Percentiles rank a stretch among this genome's conserved stretches.
phyloP scores from a whole-genome alignment of 1,284 basidiomycete species.

The Ceratobasidium sp. region DNA sequence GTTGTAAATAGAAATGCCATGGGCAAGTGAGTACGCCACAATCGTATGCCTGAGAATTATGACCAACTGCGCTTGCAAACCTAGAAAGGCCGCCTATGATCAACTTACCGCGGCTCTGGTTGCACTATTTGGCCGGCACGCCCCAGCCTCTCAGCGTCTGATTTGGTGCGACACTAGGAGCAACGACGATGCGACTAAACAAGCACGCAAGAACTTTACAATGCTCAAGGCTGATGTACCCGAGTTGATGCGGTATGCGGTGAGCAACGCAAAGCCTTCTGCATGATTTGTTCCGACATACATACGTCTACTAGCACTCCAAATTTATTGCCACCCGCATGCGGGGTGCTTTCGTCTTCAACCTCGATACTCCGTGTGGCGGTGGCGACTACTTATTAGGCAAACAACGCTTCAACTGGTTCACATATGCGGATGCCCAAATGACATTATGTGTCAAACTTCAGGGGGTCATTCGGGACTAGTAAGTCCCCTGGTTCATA shows the following conservation, averaged over 20 bases:
- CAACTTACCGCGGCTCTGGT: slow-evolving; percentile 33
- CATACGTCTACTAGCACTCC: slow-evolving; percentile 11
- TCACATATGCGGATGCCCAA: slow-evolving; percentile 24
- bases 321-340: slow-evolving; percentile 29
- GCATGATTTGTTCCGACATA: not conserved
- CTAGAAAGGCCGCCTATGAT: slow-evolving; percentile 24
- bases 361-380: slow-evolving; percentile 9
- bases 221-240: not conserved
- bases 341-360: slow-evolving; percentile 31
- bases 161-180: slow-evolving; percentile 33
- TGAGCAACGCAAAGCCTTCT: not conserved
- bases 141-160: slow-evolving; percentile 24
- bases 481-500: not conserved
- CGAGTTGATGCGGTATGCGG: slow-evolving; percentile 20
- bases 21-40: slow-evolving; percentile 7
- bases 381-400: slow-evolving; percentile 16
- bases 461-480: slow-evolving; percentile 24
- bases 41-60: not conserved
- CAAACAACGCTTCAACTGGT: slow-evolving; percentile 22
- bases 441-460: slow-evolving; percentile 30
- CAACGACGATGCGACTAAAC: slow-evolving; percentile 21
- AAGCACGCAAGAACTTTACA: slow-evolving; percentile 6
- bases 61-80: not conserved
- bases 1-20: slow-evolving; percentile 26
- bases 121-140: slow-evolving; percentile 27